Evolutionary conservation across 257 asterid species (phyloP).

Genomic region (Fraxinus americana): DNA sequence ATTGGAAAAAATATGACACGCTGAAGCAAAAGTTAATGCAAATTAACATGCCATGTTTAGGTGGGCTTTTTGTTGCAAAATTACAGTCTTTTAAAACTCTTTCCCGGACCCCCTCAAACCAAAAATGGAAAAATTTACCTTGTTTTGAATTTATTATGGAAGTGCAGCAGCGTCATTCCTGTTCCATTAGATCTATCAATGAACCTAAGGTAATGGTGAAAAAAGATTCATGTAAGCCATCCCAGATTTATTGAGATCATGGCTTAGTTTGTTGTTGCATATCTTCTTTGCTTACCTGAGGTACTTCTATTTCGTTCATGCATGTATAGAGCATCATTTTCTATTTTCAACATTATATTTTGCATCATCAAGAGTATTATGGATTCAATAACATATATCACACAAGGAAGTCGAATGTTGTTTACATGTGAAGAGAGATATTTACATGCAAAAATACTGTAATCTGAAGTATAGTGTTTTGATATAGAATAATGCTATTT

Average conservation of each 20-base stretch:
- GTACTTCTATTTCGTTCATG: not conserved
- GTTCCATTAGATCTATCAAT: not conserved
- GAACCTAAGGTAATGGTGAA: not conserved
- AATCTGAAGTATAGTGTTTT: not conserved
- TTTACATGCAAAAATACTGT: not conserved
- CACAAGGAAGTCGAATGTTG: not conserved
- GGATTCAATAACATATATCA: not conserved
- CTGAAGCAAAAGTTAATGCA: not conserved
- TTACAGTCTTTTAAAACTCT: not conserved
- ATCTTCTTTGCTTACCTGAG: not conserved
- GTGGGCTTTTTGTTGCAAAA: not conserved
- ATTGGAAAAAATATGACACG: not conserved
- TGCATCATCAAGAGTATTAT: not conserved
- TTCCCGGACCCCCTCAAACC: not conserved
- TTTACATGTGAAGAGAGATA: not conserved
- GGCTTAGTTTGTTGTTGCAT: not conserved
- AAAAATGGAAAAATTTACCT: not conserved
- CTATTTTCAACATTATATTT: not conserved
- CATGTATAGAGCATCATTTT: not conserved
- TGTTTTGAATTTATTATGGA: not conserved
- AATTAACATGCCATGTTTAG: not conserved
- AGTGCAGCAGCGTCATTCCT: not conserved
- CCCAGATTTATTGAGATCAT: not conserved
- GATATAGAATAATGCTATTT: too few relatives aligned
- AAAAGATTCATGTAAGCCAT: not conserved